phyloP scores from a whole-genome alignment of 352 stramenopile species.

The Pythium vanterpoolii region DNA sequence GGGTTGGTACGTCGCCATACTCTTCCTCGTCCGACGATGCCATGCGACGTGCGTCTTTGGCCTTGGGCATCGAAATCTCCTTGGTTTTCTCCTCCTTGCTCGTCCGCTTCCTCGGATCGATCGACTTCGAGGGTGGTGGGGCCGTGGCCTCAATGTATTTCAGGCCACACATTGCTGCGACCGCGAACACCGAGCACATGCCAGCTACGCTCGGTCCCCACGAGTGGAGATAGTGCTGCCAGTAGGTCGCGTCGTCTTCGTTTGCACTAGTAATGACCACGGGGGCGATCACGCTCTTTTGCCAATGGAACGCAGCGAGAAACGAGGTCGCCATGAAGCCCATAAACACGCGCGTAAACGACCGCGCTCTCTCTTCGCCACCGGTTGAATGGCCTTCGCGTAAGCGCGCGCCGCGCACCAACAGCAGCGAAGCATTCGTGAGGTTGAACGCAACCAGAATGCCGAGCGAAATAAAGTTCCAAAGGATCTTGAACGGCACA shows the following conservation, averaged over 20 bases:
- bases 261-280: conserved; percentile 20
- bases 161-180: conserved; percentile 52
- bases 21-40: conserved; percentile 10
- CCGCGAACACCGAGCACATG: conserved; percentile 46
- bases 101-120: conserved; percentile 1
- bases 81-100: conserved; percentile 6
- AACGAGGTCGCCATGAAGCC: conserved; percentile 59
- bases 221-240: conserved; percentile 54
- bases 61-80: background rate
- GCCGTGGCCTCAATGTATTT: conserved; percentile 37
- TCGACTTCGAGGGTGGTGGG: background rate
- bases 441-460: conserved; percentile 90
- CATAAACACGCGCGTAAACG: conserved; percentile 39
- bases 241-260: conserved; percentile 24
- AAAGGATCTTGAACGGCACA: conserved; percentile 83
- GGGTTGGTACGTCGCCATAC: conserved; percentile 5
- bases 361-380: conserved; percentile 3
- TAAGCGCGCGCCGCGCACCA: conserved; percentile 45
- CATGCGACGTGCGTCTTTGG: background rate
- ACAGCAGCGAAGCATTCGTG: conserved; percentile 81
- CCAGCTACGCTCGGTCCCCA: conserved; percentile 42
- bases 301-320: conserved; percentile 67
- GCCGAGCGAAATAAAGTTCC: conserved; percentile 89
- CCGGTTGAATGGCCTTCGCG: conserved; percentile 15
- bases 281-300: conserved; percentile 58